Evolutionary conservation across 306 rosid species (phyloP).

Genomic region (Sechiopsis laciniata): DNA sequence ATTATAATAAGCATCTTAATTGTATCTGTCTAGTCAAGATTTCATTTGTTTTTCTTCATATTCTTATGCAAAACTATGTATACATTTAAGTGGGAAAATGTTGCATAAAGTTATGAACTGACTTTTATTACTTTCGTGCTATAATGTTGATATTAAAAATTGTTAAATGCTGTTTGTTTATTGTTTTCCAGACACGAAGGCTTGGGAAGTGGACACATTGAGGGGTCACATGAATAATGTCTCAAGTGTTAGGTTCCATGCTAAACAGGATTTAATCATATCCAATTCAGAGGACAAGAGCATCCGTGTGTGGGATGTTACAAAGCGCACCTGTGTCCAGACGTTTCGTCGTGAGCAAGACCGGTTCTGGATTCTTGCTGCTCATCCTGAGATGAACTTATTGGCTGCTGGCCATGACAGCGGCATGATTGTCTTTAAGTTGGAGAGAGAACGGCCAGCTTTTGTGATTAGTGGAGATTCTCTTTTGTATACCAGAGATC

Average conservation of each 20-base stretch:
- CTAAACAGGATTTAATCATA: slow-evolving; percentile 88
- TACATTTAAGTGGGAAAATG: background rate
- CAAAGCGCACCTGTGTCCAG: slow-evolving; percentile 88
- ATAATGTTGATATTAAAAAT: background rate
- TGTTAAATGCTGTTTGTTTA: slow-evolving; percentile 1
- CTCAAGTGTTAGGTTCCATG: slow-evolving; percentile 92
- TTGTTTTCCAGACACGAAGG: slow-evolving; percentile 72
- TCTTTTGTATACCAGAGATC: slow-evolving; percentile 69
- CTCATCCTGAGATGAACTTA: slow-evolving; percentile 96
- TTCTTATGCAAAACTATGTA: background rate
- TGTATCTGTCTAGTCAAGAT: background rate
- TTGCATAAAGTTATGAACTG: background rate
- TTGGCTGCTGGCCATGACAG: slow-evolving; percentile 98
- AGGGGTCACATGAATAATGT: slow-evolving; percentile 97
- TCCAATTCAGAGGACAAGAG: slow-evolving; percentile 98
- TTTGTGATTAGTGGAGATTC: slow-evolving; percentile 77
- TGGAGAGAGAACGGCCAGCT: slow-evolving; percentile 92
- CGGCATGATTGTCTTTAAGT: slow-evolving; percentile 90
- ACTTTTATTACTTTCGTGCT: background rate
- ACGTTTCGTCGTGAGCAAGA: slow-evolving; percentile 95
- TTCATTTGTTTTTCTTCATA: background rate
- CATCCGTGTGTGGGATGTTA: slow-evolving; percentile 92
- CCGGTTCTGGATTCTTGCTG: slow-evolving; percentile 92
- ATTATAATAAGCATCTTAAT: background rate
- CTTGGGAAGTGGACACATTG: slow-evolving; percentile 97